phyloP scores from a whole-genome alignment of 176 grass and related monocot species.

The Triticum aestivum region IWGSC_CS_RefSeq_v2.1 NC_057813.1:558093889-558094388 shows the following conservation, averaged over 20 bases:
- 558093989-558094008: conserved; percentile 26
- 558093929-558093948: not conserved
- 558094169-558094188: conserved; percentile 26
- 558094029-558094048: not conserved
- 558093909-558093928: not conserved
- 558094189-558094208: not conserved
- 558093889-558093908: too few relatives aligned
- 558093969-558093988: conserved; percentile 23
- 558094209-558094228: conserved; percentile 22
- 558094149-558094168: conserved; percentile 11
- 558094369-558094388: not conserved
- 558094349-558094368: not conserved
- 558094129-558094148: not conserved
- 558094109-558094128: not conserved
- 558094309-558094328: not conserved
- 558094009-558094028: not conserved
- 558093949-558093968: conserved; percentile 11
- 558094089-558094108: not conserved
- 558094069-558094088: conserved; percentile 35
- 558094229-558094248: not conserved
- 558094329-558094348: conserved; percentile 11
- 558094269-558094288: not conserved
- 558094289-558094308: conserved; percentile 7
- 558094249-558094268: conserved; percentile 22
- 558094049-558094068: conserved; percentile 5